Evolutionary conservation across 73 alveolate genomes (phyloP), one percentile per base, ranked within the genome.

Genomic region (Blepharisma stoltei): DNA sequence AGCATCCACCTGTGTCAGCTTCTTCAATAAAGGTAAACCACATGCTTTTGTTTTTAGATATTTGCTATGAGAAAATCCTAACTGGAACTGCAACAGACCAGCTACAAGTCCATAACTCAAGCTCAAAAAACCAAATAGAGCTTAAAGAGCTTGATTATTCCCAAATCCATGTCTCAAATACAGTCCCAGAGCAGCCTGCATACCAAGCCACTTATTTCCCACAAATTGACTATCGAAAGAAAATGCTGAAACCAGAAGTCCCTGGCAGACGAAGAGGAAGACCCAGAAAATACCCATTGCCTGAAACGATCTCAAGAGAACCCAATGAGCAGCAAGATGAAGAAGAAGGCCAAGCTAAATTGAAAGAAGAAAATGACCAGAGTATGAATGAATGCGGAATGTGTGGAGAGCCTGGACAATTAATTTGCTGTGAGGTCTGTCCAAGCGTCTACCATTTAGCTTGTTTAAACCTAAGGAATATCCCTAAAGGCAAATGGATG

Each of bases 401-500:
- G 1, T 69, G 79, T 69, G 65, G 65, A 46, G 79, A 69, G 2
- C 79, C 79, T 69, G 79, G 79, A 0, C 32, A 69, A 25, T 53
- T 69, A 7, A 44, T 69, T 7, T 69, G 79, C 38, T 69, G 79
- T 46, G 79, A 69, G 43, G 79, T 43, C 25, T 69, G 79, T 69
- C 79, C 79, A 38, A 46, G 67, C n/a, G 79, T 69, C n/a, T 69
- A 44, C 38, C 79, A 69, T 46, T 18, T 69, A 5, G 45, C 54
- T 69, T 69, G 79, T 46, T 69, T 69, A 25, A 69, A 69, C 60
- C 4, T 69, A 9, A 69, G 27, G n/a, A 37, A 7, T 9, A 44
- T 43, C 1, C 79, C 79, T n/a, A 69, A 46, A 43, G 79, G 79
- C 65, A 69, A 46, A 46, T 69, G 79, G 79, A 69, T 69, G 79